Evolutionary conservation across 2,329 filamentous ascomycete species (phyloP), one percentile per base, ranked within the genome.

Genomic region (Cryoendolithus antarcticus): DNA sequence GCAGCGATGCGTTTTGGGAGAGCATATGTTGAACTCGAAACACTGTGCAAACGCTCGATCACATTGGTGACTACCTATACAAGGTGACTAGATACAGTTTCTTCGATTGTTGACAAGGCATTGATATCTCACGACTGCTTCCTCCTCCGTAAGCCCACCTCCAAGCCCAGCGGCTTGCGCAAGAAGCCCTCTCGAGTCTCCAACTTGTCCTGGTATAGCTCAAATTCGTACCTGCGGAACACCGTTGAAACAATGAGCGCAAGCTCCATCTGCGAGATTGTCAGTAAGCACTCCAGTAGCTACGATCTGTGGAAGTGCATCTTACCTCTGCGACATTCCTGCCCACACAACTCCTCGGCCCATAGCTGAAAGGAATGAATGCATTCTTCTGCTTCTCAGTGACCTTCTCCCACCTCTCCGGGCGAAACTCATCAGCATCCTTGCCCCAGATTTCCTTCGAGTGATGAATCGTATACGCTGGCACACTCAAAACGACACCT

Each of bases 281-380:
- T 6, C n/a, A 35, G n/a, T 11, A 11, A 21, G 34, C 36, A 15
- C 4, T 27, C 6, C 24, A 27, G 15, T 19, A 19, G 24, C 24
- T 27, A 8, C 24, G 7, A 27, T 27, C 7, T 27, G 7, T 27
- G 4, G 10, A 28, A n/a, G 27, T 6, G 7, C 6, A n/a, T 24
- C 13, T 13, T 35, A 40, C 38, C 31, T 62, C 54, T 2, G 62
- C 62, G 19, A 65, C 56, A 43, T 65, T 64, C 32, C 61, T 55
- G 3, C 62, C 62, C 27, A 65, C 60, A 41, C 62, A 65, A n/a
- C 62, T 58, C 9, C 62, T 51, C 6, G 62, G 61, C 2, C 61
- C 62, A 40, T 62, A 61, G 15, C 58, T 62, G 45, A 65, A 65
- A 5, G 61, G 60, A 34, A 62, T 62, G 43, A 63, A 64, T 1